Conservation (phyloP, 129 eudicot species). For the Smallanthus sonchifolius region DNA sequence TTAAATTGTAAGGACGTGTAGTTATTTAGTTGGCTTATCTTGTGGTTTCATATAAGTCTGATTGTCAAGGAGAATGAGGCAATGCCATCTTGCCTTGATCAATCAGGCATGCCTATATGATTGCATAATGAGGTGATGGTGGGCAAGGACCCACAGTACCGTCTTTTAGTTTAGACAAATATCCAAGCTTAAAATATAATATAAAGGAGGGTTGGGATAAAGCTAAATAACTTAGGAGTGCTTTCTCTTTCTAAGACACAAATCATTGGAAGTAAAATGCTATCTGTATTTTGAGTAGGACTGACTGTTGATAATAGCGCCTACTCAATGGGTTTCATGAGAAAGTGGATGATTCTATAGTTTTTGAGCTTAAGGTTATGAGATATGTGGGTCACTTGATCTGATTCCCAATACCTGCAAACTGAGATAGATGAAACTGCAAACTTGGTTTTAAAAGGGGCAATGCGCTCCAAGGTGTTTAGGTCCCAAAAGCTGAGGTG, state of each 20-base stretch:
- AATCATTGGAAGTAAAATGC: not conserved
- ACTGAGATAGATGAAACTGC: not conserved
- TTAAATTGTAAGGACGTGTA: not conserved
- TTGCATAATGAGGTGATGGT: conserved; percentile 6
- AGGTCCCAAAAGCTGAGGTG: not conserved
- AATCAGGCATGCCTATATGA: conserved; percentile 23
- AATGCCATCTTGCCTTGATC: conserved; percentile 1
- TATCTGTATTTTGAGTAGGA: not conserved
- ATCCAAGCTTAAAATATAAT: not conserved
- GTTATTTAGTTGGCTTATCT: not conserved
- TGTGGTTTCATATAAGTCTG: not conserved
- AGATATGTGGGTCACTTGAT: not conserved
- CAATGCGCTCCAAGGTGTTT: not conserved
- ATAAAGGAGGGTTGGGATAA: not conserved
- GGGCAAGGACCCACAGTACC: not conserved
- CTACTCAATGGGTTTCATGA: not conserved
- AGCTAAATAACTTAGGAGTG: conserved; percentile 1
- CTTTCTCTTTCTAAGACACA: not conserved
- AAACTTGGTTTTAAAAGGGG: not conserved
- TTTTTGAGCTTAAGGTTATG: not conserved
- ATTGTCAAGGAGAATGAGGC: not conserved
- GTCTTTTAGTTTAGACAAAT: not conserved
- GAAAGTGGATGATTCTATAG: not conserved
- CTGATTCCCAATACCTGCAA: not conserved
- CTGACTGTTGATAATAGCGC: not conserved